Evolutionary conservation across 2,329 filamentous ascomycete genomes (phyloP).

Genomic region (Ophiostoma australiae): DNA sequence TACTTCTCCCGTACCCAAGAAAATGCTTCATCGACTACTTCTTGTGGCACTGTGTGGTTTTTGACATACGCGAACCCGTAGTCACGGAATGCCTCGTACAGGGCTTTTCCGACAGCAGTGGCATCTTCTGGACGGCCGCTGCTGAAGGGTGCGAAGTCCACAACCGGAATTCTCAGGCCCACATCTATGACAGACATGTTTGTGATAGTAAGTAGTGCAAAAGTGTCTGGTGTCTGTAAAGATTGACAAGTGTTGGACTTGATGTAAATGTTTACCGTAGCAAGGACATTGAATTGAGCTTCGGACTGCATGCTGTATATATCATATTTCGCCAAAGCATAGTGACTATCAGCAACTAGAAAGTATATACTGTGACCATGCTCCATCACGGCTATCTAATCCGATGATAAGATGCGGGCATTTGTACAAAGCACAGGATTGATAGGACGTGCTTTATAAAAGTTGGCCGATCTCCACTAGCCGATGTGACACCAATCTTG

Average conservation of each 20-base stretch:
- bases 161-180: not conserved
- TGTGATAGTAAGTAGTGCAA: not conserved
- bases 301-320: not conserved
- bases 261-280: not conserved
- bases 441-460: not conserved
- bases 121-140: not conserved
- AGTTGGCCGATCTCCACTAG: not conserved
- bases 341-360: not conserved
- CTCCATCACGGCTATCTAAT: not conserved
- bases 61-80: constrained; percentile 1
- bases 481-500: not conserved
- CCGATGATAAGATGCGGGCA: not conserved
- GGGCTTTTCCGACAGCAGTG: not conserved
- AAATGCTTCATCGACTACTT: not conserved
- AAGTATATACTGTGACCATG: not conserved
- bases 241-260: not conserved
- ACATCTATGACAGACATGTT: not conserved
- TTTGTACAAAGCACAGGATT: not conserved
- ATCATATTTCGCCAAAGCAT: not conserved
- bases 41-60: not conserved
- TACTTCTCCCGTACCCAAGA: not conserved
- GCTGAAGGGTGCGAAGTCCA: not conserved
- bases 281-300: not conserved
- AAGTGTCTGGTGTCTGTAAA: not conserved
- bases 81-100: not conserved